phyloP scores from a whole-genome alignment of 108 stramenopile genomes.

The Conticribra guillardii region DNA sequence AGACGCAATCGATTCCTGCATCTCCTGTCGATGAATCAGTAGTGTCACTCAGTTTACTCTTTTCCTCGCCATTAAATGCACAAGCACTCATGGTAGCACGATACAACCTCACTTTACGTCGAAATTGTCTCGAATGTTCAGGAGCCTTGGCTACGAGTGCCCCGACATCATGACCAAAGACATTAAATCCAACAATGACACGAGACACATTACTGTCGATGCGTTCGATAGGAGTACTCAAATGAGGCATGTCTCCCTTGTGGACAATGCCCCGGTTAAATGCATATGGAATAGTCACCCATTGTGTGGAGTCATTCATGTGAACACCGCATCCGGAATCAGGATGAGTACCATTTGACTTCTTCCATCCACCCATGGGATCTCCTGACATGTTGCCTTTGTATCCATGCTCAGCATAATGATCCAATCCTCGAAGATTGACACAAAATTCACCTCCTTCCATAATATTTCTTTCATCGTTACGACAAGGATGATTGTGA shows the following conservation, averaged over 20 bases:
- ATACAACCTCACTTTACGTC: slow-evolving; percentile 62
- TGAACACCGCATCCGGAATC: not conserved
- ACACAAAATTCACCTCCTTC: slow-evolving; percentile 77
- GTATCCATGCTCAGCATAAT: slow-evolving; percentile 78
- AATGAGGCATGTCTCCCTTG: slow-evolving; percentile 77
- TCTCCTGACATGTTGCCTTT: slow-evolving; percentile 60
- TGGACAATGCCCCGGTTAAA: slow-evolving; percentile 75
- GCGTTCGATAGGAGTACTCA: slow-evolving; percentile 53
- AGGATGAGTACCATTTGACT: slow-evolving; percentile 8
- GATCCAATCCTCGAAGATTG: slow-evolving; percentile 65
- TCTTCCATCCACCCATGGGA: slow-evolving; percentile 40
- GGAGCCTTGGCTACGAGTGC: slow-evolving; percentile 60
- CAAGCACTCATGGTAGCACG: slow-evolving; percentile 36
- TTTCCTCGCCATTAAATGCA: slow-evolving; percentile 1
- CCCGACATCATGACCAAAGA: slow-evolving; percentile 71
- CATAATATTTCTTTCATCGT: slow-evolving; percentile 34
- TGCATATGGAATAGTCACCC: slow-evolving; percentile 68
- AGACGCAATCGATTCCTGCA: no score
- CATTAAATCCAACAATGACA: slow-evolving; percentile 87
- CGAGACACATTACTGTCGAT: slow-evolving; percentile 41
- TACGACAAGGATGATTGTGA: not conserved
- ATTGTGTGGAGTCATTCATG: slow-evolving; percentile 29
- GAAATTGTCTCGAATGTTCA: slow-evolving; percentile 75
- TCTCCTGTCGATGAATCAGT: no score
- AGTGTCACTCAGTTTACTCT: no score